These are phyloP conservation scores for Pichiaceae sp. DNA, from an alignment of 1,139 yeast species.

Conservation along the genomic window DNA sequence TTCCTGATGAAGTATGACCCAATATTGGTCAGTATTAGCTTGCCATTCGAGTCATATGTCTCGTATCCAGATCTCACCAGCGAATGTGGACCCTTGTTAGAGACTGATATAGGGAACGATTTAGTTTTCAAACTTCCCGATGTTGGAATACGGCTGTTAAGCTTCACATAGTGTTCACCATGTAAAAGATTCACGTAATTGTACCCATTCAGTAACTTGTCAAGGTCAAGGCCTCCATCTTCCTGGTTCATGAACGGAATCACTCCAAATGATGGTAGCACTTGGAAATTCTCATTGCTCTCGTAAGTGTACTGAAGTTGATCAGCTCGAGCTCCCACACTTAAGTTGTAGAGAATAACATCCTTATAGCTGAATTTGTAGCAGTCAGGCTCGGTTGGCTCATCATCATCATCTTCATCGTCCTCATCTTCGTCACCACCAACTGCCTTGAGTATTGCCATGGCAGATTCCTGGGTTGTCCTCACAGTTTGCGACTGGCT, in stretches of 20 bases:
- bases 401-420: constrained; percentile 38
- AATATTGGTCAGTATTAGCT: constrained; percentile 69
- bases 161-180: constrained; percentile 89
- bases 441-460: constrained; percentile 67
- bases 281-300: constrained; percentile 69
- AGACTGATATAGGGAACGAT: constrained; percentile 59
- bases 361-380: constrained; percentile 58
- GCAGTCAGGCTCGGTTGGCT: constrained; percentile 26
- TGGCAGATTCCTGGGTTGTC: constrained; percentile 67
- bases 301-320: constrained; percentile 81
- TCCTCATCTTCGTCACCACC: constrained; percentile 43
- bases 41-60: constrained; percentile 62
- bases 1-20: constrained; percentile 84
- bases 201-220: constrained; percentile 54
- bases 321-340: constrained; percentile 75
- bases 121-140: constrained; percentile 52
- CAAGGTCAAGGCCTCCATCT: constrained; percentile 23
- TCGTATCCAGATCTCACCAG: constrained; percentile 69
- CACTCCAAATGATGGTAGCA: constrained; percentile 89
- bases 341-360: constrained; percentile 78
- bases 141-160: constrained; percentile 75
- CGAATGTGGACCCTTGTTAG: constrained; percentile 68
- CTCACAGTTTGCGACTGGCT: constrained; percentile 52
- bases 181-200: constrained; percentile 85
- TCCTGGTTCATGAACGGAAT: constrained; percentile 52